Conservation (phyloP, 108 stramenopile genomes). For the Stephanodiscus minutulus region DNA sequence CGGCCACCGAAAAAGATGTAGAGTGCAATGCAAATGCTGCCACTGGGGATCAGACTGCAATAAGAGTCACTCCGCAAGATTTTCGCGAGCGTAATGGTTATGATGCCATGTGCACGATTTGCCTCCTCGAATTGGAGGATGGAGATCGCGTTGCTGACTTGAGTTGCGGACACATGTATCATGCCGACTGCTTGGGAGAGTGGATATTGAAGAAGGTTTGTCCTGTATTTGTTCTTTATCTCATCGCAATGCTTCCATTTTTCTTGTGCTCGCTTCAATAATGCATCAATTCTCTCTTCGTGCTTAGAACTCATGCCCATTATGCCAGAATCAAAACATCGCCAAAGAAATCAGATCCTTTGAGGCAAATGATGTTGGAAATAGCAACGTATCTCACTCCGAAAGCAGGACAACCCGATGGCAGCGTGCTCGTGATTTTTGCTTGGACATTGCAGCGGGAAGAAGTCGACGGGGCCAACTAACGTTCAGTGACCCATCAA, state of each 20-base stretch:
- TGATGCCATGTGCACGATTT: constrained; percentile 23
- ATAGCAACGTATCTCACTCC: not conserved
- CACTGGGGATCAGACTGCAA: not conserved
- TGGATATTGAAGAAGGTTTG: constrained; percentile 38
- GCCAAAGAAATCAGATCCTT: constrained; percentile 26
- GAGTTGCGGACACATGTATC: constrained; percentile 33
- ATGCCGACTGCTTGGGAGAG: constrained; percentile 34
- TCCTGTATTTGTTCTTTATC: not conserved
- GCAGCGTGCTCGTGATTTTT: too few species aligned
- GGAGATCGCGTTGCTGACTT: constrained; percentile 33
- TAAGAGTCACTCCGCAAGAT: too few species aligned
- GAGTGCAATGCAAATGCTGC: not conserved
- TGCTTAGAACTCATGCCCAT: constrained; percentile 27
- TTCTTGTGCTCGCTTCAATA: not conserved
- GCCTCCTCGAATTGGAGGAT: constrained; percentile 21
- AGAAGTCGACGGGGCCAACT: too few species aligned
- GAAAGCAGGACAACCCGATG: too few species aligned
- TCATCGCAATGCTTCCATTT: not conserved
- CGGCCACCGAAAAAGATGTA: too few species aligned
- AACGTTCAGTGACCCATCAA: too few species aligned
- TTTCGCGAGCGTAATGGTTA: too few species aligned
- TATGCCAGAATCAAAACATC: constrained; percentile 19
- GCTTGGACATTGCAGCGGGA: too few species aligned
- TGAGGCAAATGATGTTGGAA: constrained; percentile 17
- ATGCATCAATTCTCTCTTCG: not conserved